Evolutionary conservation across 345 rosid genomes (phyloP).

Genomic region (Angophora floribunda): DNA sequence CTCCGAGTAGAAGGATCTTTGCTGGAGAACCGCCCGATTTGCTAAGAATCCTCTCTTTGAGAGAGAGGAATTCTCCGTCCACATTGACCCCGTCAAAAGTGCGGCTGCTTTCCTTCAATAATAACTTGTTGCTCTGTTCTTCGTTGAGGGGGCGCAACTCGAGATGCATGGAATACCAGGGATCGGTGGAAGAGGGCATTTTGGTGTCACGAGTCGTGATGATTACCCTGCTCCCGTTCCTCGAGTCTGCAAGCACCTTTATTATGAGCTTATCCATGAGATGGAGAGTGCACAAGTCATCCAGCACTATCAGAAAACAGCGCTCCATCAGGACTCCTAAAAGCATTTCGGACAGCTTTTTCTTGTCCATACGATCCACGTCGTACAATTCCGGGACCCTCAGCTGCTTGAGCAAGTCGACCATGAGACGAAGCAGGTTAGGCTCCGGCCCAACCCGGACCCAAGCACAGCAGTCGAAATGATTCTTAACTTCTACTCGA

Average conservation of each 20-base stretch:
- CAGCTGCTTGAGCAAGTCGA: constrained; percentile 1
- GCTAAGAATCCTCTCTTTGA: not conserved
- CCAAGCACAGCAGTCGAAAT: too few relatives aligned
- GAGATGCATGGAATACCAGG: not conserved
- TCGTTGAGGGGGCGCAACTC: not conserved
- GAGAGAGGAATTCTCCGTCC: not conserved
- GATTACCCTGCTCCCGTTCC: not conserved
- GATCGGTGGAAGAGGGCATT: not conserved
- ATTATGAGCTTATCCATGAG: not conserved
- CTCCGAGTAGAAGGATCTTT: not conserved
- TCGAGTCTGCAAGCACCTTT: not conserved
- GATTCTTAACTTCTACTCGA: too few relatives aligned
- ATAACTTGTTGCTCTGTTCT: not conserved
- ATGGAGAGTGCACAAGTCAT: not conserved
- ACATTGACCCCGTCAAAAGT: not conserved
- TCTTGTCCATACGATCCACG: not conserved
- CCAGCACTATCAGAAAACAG: constrained; percentile 3
- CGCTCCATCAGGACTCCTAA: not conserved
- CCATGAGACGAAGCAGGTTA: not conserved
- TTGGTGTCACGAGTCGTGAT: not conserved
- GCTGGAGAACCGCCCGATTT: not conserved
- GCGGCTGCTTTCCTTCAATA: not conserved
- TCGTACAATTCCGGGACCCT: not conserved
- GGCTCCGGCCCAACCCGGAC: not conserved
- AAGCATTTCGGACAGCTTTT: not conserved